Evolutionary conservation across 345 rosid genomes (phyloP), one percentile per base, ranked within the genome.

Genomic region (Gossypium ekmanianum): DNA sequence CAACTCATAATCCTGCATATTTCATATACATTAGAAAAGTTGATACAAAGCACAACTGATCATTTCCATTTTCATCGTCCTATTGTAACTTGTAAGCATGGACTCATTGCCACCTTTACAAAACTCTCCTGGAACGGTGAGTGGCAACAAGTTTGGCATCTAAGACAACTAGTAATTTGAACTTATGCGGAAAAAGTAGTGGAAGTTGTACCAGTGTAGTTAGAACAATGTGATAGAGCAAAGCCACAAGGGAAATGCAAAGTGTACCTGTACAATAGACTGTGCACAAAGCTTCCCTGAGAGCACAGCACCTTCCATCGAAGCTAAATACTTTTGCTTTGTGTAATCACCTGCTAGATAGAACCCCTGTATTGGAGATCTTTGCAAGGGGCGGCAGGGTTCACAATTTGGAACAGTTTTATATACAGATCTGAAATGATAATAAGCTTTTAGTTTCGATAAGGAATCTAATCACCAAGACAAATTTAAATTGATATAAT

Each of bases 231-330:
- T 61, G 44, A 47, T 20, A 16, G 18, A 3, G 11, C 16, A 66
- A 54, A 34, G 41, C 1, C 41, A 34, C 7, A 34, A 34, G 78
- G 3, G 45, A 29, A 34, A 50, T 41, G 56, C 12, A 16, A 59
- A 39, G 47, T 47, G 58, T 80, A 91, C 98, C 98, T 95, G 89
- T 26, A 88, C 79, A 74, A 95, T 89, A 65, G 93, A 87, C 80
- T 91, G 90, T 18, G 96, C 92, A 81, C 98, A 91, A 79, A 91
- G 75, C 91, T 95, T 95, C 67, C 99, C 98, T 0, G 97, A 95
- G 71, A 95, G 92, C 68, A 95, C 89, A 12, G 97, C 99, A 4
- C 98, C 99, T 84, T 95, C 98, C 97, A 95, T 95, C 20, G 98
- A 95, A 80, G 99, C 97, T 83, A 95, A 76, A 84, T 95, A 95